Evolutionary conservation across 176 grass and related monocot genomes (phyloP).

Genomic region (Triticum dicoccoides): DNA sequence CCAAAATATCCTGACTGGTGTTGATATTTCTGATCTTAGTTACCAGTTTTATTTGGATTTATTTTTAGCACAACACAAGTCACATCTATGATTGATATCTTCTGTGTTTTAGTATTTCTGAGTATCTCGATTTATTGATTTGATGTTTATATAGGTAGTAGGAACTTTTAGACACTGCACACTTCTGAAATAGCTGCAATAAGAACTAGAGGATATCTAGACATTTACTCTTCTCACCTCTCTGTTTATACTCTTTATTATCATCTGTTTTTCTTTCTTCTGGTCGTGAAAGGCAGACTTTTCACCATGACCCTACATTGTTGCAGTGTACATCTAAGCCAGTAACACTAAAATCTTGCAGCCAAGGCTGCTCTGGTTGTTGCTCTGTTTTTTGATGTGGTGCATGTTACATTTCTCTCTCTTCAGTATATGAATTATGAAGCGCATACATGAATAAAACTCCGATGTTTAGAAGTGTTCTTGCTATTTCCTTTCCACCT

Average conservation of each 20-base stretch:
- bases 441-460: not conserved
- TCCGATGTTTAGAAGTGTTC: not conserved
- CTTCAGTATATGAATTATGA: not conserved
- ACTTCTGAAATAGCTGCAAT: not conserved
- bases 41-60: not conserved
- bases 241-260: not conserved
- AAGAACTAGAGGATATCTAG: not conserved
- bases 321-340: not conserved
- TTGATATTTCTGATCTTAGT: not conserved
- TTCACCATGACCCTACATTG: not conserved
- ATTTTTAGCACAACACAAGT: not conserved
- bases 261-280: not conserved
- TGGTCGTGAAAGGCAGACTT: not conserved
- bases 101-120: not conserved
- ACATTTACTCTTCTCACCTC: not conserved
- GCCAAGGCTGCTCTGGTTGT: not conserved
- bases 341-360: not conserved
- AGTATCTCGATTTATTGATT: not conserved
- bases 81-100: not conserved
- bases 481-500: not conserved
- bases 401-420: not conserved
- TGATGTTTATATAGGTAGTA: not conserved
- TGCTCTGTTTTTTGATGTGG: not conserved
- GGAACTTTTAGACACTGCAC: not conserved
- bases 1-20: not conserved